These are phyloP conservation scores for Apiospora kogelbergensis DNA, from an alignment of 2,329 filamentous ascomycete genomes.

Conservation along the genomic window DNA sequence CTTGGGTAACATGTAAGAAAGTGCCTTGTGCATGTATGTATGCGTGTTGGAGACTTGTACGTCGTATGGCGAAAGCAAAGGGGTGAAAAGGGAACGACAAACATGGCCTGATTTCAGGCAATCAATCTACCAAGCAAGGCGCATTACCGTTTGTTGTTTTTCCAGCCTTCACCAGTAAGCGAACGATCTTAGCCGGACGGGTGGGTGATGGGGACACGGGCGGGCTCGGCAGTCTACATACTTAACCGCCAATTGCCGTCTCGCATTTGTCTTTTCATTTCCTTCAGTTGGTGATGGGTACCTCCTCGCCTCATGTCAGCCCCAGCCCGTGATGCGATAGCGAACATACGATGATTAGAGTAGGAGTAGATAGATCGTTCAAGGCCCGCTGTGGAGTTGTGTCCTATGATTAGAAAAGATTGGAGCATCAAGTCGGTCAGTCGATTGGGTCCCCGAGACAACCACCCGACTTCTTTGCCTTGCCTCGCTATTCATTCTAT, in stretches of 20 bases:
- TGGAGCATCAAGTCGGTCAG: neutral
- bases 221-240: neutral
- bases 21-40: neutral
- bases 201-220: neutral
- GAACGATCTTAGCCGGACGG: neutral
- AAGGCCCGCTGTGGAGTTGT: neutral
- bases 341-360: neutral
- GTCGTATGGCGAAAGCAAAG: neutral
- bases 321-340: neutral
- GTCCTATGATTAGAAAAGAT: neutral
- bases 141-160: neutral
- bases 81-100: neutral
- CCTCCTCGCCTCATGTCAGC: neutral
- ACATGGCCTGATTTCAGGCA: neutral
- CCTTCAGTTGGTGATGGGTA: neutral
- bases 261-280: neutral
- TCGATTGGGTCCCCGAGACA: neutral
- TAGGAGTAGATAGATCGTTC: neutral
- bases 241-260: neutral
- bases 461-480: neutral
- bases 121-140: neutral
- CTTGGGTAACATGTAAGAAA: neutral
- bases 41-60: neutral
- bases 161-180: neutral
- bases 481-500: neutral